These are phyloP conservation scores for Lasiosphaeriaceae sp. DNA, from an alignment of 495 filamentous ascomycete genomes.

Conservation along the genomic window DNA sequence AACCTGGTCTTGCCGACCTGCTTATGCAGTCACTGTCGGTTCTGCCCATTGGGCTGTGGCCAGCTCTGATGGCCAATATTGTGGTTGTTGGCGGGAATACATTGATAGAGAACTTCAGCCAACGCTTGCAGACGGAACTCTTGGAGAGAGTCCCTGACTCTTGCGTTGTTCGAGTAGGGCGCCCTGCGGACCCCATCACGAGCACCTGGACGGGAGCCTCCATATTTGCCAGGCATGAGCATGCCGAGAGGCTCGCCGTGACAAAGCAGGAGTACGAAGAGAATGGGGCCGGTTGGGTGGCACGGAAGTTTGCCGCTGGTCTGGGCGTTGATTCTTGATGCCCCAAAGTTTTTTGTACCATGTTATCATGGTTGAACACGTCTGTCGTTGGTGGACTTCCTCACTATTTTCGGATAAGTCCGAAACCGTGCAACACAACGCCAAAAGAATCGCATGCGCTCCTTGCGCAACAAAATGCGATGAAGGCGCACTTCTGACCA, in stretches of 20 bases:
- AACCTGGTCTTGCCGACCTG: constrained; percentile 75
- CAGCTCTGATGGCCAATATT: constrained; percentile 79
- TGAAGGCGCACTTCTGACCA: too few relatives aligned
- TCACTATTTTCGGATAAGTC: too few relatives aligned
- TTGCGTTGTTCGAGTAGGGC: constrained; percentile 68
- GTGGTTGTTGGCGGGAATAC: constrained; percentile 85
- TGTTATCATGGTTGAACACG: neutral
- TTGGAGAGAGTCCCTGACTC: constrained; percentile 70
- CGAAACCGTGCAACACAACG: too few relatives aligned
- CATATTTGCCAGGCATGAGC: constrained; percentile 63
- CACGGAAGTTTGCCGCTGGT: constrained; percentile 59
- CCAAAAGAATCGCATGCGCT: too few relatives aligned
- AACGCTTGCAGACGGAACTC: constrained; percentile 76
- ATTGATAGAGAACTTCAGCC: constrained; percentile 73
- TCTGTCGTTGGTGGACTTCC: too few relatives aligned
- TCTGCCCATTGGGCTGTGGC: constrained; percentile 72
- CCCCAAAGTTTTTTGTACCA: neutral
- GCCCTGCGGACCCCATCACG: constrained; percentile 69
- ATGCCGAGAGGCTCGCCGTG: constrained; percentile 61
- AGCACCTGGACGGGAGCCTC: constrained; percentile 84
- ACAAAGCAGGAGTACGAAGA: constrained; percentile 90
- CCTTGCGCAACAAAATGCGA: too few relatives aligned
- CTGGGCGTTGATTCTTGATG: constrained; percentile 22
- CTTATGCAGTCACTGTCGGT: constrained; percentile 76
- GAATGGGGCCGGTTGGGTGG: constrained; percentile 73